Conservation (phyloP, 768 basidiomycete genomes). For the Amanita jacksonii region DNA sequence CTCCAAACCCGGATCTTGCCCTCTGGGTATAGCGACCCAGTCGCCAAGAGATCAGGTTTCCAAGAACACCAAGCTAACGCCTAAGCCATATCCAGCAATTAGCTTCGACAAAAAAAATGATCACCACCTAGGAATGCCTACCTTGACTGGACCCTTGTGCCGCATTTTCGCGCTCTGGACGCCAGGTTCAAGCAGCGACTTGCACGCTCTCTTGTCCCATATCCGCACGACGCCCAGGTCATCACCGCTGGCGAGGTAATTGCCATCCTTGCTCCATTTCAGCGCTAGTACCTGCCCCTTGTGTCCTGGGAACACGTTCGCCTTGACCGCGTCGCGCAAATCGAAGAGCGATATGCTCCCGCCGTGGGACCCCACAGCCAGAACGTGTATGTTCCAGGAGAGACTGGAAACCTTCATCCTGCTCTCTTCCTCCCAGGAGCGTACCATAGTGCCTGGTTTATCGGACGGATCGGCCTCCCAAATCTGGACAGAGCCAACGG, state of each 20-base stretch:
- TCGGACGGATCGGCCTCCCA: constrained; percentile 6
- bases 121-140: constrained; percentile 9
- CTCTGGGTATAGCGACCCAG: constrained; percentile 71
- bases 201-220: constrained; percentile 55
- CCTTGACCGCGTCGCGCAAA: constrained; percentile 14
- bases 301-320: constrained; percentile 32
- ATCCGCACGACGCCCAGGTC: constrained; percentile 81
- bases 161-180: constrained; percentile 60
- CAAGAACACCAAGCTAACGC: constrained; percentile 85
- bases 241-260: constrained; percentile 76
- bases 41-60: constrained; percentile 67
- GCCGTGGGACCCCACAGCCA: constrained; percentile 8
- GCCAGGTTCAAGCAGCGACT: constrained; percentile 19
- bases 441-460: background rate
- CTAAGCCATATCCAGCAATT: constrained; percentile 23
- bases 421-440: constrained; percentile 7
- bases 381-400: constrained; percentile 1
- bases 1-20: constrained; percentile 66
- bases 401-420: constrained; percentile 7
- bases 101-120: background rate
- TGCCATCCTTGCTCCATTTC: constrained; percentile 67
- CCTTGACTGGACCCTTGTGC: constrained; percentile 59
- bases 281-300: constrained; percentile 68
- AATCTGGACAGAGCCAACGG: constrained; percentile 6
- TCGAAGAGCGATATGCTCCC: constrained; percentile 8